Base-by-base conservation (phyloP, 805 yeast genomes). In the Wickerhamiella dianesei region DNA sequence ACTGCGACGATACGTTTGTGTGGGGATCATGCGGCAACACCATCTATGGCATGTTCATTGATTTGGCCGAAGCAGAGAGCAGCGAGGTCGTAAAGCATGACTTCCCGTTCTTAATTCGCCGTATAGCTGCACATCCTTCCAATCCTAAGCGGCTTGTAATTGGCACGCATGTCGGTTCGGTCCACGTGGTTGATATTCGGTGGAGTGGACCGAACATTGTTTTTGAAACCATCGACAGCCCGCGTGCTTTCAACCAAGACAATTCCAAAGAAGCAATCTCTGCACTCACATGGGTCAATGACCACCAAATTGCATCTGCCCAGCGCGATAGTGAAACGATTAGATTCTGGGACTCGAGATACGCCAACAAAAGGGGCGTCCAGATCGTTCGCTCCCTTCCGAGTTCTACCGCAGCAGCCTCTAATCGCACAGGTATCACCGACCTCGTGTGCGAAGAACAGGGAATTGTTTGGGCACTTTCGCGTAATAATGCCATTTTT, bases 311-410 rank as follows among this genome's bases (percentile, higher is more conserved):
- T 2, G 61, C 54, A 13, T 36, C 57, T 14, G 59, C 50, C 2
- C 19, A 53, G 5, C 53, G 51, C 17, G 43, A 40, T 9, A 49
- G 53, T 29, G 49, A 53, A 9, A 21, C 43, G 13, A 44, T 58
- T 5, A 57, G 54, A 44, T 45, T 56, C 32, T 60, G 64, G 64
- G 64, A 60, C 43, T 16, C 56, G 35, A 49, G 64, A 3, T 45
- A 48, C 17, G 8, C 50, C 13, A 49, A 37, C n/a, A 22, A 41
- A 42, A 21, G 41, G 13, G 32, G 44, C 47, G 21, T 9, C 50
- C 14, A 45, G 39, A 22, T 22, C 41, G 19, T 40, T 32, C 44
- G 36, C 37, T 36, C 37, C 36, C 5, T 48, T 14, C 17, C 40
- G 12, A 37, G 21, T 45, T 19, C 45, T 37, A 37, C 21, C 6